Conservation (phyloP, 306 rosid species). For the Lagenaria siceraria region DNA sequence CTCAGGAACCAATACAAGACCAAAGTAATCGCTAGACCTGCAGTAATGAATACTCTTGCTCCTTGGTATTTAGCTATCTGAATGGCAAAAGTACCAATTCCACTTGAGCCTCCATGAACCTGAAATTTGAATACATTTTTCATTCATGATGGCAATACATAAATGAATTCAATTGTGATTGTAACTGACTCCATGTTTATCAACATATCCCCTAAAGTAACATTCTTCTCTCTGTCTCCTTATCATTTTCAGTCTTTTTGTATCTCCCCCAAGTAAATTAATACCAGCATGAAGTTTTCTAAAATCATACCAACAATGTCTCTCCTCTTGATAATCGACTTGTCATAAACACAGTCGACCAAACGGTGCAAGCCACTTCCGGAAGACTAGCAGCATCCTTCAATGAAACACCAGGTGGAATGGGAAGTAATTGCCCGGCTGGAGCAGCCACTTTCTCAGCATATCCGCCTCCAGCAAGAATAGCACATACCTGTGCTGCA, state of each 20-base stretch:
- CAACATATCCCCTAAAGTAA: background rate
- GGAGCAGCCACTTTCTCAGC: slow-evolving; percentile 53
- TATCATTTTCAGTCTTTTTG: background rate
- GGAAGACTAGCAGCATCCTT: slow-evolving; percentile 74
- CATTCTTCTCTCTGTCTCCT: background rate
- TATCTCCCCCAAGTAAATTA: background rate
- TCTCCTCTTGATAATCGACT: slow-evolving; percentile 66
- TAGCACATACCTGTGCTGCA: slow-evolving; percentile 28
- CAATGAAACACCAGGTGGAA: slow-evolving; percentile 57
- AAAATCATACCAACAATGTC: slow-evolving; percentile 45
- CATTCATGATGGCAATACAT: background rate
- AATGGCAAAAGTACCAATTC: slow-evolving; percentile 94
- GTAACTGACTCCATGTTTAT: background rate
- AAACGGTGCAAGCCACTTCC: slow-evolving; percentile 85
- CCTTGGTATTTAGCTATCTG: slow-evolving; percentile 86
- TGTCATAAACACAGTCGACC: slow-evolving; percentile 86
- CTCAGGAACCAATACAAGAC: background rate
- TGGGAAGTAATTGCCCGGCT: slow-evolving; percentile 56
- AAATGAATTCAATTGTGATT: background rate
- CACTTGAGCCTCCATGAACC: slow-evolving; percentile 98
- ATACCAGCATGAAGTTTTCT: background rate
- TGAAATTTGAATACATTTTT: slow-evolving; percentile 16
- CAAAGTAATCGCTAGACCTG: slow-evolving; percentile 41
- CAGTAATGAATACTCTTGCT: slow-evolving; percentile 65
- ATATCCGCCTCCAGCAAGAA: slow-evolving; percentile 34